phyloP scores from a whole-genome alignment of 768 basidiomycete species.

The Fibroporia radiculosa region DNA sequence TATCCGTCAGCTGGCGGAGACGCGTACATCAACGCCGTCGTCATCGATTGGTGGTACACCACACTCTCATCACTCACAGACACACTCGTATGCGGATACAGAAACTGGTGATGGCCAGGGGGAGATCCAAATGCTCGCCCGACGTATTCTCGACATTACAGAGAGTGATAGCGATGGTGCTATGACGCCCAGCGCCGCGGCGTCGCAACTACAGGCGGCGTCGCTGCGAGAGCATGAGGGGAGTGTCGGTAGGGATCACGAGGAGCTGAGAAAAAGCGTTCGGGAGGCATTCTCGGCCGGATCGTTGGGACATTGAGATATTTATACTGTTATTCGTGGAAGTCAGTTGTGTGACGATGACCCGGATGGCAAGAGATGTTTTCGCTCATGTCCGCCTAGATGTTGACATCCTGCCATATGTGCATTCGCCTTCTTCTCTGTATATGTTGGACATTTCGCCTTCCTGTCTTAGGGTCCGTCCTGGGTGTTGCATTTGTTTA shows the following conservation, averaged over 20 bases:
- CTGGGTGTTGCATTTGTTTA: slow-evolving; percentile 5
- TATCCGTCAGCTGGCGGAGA: slow-evolving; percentile 75
- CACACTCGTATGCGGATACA: slow-evolving; percentile 74
- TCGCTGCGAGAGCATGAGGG: slow-evolving; percentile 59
- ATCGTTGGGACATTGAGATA: slow-evolving; percentile 33
- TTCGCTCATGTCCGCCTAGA: neutral
- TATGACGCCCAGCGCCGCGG: slow-evolving; percentile 51
- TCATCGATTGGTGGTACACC: slow-evolving; percentile 69
- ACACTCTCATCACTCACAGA: slow-evolving; percentile 56
- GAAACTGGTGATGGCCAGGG: slow-evolving; percentile 83
- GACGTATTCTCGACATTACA: slow-evolving; percentile 81
- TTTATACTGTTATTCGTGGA: neutral
- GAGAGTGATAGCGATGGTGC: slow-evolving; percentile 63
- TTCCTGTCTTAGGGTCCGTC: neutral
- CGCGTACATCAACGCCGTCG: slow-evolving; percentile 58
- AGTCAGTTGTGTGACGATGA: neutral
- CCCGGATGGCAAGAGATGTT: neutral
- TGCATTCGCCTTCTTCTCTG: neutral
- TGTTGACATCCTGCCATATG: neutral
- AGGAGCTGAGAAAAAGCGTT: slow-evolving; percentile 75
- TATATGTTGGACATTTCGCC: neutral
- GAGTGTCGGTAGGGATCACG: slow-evolving; percentile 51
- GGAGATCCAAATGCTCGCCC: slow-evolving; percentile 81
- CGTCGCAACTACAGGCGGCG: slow-evolving; percentile 62
- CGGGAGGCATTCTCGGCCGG: slow-evolving; percentile 72